Conservation (phyloP, 495 filamentous ascomycete species). For the Podospora anserina region DNA sequence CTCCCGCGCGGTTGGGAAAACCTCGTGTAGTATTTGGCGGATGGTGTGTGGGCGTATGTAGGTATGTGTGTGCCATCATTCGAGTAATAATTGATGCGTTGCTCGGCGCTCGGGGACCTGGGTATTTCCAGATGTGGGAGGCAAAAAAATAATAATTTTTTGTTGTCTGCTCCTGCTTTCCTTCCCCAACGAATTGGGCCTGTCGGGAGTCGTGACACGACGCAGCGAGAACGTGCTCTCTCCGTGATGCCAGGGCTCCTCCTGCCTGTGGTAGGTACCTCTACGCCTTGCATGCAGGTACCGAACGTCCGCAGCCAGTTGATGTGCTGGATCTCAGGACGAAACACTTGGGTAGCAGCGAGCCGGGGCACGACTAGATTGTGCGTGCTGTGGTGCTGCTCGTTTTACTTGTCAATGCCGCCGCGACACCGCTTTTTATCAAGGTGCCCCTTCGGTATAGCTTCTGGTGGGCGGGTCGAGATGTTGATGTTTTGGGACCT, state of each 20-base stretch:
- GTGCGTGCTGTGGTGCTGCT: constrained; percentile 3
- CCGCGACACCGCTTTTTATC: background rate
- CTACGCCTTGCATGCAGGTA: constrained; percentile 5
- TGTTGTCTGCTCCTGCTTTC: background rate
- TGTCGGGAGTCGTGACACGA: background rate
- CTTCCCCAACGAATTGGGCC: background rate
- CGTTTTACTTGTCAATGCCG: constrained; percentile 4
- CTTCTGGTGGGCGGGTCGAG: background rate
- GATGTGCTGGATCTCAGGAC: background rate
- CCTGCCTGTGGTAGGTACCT: background rate
- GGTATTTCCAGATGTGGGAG: background rate
- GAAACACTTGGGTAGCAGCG: constrained; percentile 5
- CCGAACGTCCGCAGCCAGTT: background rate
- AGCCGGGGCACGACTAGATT: background rate
- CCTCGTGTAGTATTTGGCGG: background rate
- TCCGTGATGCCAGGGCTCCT: background rate
- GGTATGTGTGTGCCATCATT: background rate
- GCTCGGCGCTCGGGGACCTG: constrained; percentile 1
- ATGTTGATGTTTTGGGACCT: background rate
- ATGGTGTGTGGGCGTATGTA: background rate
- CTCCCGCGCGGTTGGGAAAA: constrained; percentile 1
- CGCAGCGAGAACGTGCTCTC: background rate
- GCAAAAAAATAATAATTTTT: background rate
- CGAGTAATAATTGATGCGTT: constrained; percentile 2
- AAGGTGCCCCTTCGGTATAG: background rate